Percentiles rank a stretch among this genome's conserved stretches.
phyloP scores from a whole-genome alignment of 768 basidiomycete genomes.

The Pisolithus orientalis region DNA sequence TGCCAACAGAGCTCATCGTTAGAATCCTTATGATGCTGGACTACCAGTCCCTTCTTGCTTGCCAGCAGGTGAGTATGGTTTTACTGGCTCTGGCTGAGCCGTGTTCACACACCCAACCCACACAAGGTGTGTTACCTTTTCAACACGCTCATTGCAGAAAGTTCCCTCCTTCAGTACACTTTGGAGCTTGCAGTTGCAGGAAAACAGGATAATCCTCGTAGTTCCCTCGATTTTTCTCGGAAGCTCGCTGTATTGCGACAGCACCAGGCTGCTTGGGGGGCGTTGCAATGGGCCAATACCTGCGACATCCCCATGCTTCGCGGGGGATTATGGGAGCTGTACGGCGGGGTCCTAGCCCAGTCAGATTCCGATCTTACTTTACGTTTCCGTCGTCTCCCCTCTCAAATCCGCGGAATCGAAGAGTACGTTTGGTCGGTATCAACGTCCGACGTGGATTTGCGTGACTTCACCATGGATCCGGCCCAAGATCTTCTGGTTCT shows the following conservation, averaged over 20 bases:
- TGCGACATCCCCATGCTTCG: conserved; percentile 32
- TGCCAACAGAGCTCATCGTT: conserved; percentile 22
- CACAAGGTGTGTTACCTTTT: conserved; percentile 32
- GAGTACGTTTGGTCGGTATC: conserved; percentile 39
- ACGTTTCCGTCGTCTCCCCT: conserved; percentile 44
- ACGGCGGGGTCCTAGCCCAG: conserved; percentile 51
- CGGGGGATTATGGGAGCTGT: conserved; percentile 52
- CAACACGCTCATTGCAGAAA: conserved; percentile 19
- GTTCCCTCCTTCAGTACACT: conserved; percentile 32
- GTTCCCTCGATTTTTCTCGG: conserved; percentile 21
- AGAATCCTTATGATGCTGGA: conserved; percentile 15
- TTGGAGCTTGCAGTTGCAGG: conserved; percentile 43
- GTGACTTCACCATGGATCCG: conserved; percentile 64
- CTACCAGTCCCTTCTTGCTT: conserved; percentile 22
- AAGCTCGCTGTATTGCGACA: conserved; percentile 35
- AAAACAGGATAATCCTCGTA: conserved; percentile 33
- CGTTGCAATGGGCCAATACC: conserved; percentile 30
- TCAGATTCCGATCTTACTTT: conserved; percentile 23
- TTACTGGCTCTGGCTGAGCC: too few relatives aligned
- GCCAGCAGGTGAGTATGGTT: conserved; percentile 17
- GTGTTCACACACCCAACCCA: background rate
- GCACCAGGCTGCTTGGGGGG: conserved; percentile 35
- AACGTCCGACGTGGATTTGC: conserved; percentile 30
- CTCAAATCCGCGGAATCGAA: conserved; percentile 40
- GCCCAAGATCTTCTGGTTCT: conserved; percentile 58